These are phyloP conservation scores for Fusarium bulbicola DNA, from an alignment of 2,329 filamentous ascomycete species.

Conservation along the genomic window DNA sequence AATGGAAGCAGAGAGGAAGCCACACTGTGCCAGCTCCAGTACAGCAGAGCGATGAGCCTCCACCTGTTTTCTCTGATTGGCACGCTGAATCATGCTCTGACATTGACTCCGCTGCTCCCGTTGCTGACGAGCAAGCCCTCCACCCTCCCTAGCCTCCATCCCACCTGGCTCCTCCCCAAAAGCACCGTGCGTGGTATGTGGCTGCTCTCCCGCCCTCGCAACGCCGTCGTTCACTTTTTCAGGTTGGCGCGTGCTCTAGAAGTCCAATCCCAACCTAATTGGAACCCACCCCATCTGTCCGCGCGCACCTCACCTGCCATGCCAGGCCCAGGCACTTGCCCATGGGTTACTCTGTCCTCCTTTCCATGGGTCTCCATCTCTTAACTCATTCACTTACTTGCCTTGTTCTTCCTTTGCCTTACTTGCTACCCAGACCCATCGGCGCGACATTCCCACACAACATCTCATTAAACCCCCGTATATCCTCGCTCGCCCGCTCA, in stretches of 20 bases:
- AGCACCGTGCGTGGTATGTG: conserved; percentile 44
- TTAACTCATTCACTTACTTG: conserved; percentile 18
- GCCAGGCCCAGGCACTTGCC: conserved; percentile 17
- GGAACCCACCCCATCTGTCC: conserved; percentile 22
- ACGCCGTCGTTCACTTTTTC: conserved; percentile 35
- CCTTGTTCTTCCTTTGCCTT: conserved; percentile 19
- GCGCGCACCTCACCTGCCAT: conserved; percentile 25
- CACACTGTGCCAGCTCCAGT: conserved; percentile 27
- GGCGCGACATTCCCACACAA: conserved; percentile 40
- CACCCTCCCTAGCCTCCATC: conserved; percentile 35
- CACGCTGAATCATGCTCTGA: conserved; percentile 6
- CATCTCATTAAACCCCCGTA: conserved; percentile 48
- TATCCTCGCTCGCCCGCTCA: conserved; percentile 40
- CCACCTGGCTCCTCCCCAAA: conserved; percentile 34
- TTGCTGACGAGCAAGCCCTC: conserved; percentile 29
- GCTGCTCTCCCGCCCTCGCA: conserved; percentile 38
- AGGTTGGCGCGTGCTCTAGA: conserved; percentile 32
- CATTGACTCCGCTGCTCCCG: conserved; percentile 28
- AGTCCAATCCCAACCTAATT: conserved; percentile 36
- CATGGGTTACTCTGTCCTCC: conserved; percentile 40
- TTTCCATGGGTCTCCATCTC: conserved; percentile 26
- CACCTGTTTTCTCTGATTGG: conserved; percentile 22
- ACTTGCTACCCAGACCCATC: conserved; percentile 3
- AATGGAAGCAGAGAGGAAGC: neutral
- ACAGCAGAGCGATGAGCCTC: conserved; percentile 6